Evolutionary conservation across 2,329 filamentous ascomycete species (phyloP).

Genomic region (Periglandula ipomoeae): DNA sequence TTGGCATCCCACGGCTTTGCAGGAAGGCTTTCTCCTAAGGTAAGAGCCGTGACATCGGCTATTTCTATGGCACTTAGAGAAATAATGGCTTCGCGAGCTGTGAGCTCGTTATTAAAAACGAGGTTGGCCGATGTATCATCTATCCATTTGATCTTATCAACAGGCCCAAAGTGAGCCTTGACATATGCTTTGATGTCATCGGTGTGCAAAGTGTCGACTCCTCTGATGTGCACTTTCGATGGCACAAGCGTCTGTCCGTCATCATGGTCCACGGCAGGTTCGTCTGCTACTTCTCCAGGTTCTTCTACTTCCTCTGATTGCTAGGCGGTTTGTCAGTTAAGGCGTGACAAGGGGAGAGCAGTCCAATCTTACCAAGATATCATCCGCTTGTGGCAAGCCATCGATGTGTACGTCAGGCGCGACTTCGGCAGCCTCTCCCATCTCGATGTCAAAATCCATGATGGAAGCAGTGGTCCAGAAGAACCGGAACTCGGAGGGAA

Average conservation of each 20-base stretch:
- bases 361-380: conserved; percentile 24
- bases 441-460: conserved; percentile 65
- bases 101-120: conserved; percentile 53
- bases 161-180: conserved; percentile 51
- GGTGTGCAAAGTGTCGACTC: conserved; percentile 73
- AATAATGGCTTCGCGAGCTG: conserved; percentile 44
- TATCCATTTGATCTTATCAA: conserved; percentile 78
- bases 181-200: conserved; percentile 71
- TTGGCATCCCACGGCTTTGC: conserved; percentile 61
- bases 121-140: conserved; percentile 88
- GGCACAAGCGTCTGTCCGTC: conserved; percentile 22
- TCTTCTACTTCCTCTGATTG: conserved; percentile 28
- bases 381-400: conserved; percentile 22
- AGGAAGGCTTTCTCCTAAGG: conserved; percentile 53
- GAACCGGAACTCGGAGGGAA: no score
- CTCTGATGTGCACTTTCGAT: conserved; percentile 72
- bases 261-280: conserved; percentile 12
- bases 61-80: conserved; percentile 44
- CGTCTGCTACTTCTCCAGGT: conserved; percentile 28
- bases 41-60: conserved; percentile 44
- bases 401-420: conserved; percentile 17
- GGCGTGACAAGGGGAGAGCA: neutral
- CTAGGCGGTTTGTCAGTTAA: conserved; percentile 15
- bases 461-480: no score
- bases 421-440: conserved; percentile 50